Conservation (phyloP, 768 basidiomycete genomes). For the Leucocoprinus leucothites region DNA sequence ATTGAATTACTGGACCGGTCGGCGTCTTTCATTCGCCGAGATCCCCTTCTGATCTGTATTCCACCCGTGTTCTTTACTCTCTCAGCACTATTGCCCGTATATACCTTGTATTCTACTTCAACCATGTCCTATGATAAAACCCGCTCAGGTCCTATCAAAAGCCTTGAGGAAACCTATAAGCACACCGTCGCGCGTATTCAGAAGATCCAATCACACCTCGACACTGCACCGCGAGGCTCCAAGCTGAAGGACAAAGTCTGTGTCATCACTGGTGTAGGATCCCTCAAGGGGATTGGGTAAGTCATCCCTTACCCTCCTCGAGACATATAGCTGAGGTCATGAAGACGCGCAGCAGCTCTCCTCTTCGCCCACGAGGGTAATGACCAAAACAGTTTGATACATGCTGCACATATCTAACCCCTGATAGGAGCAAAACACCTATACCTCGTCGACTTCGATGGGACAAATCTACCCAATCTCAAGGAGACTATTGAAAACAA, state of each 20-base stretch:
- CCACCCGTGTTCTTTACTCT: no score
- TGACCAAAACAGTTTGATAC: slow-evolving; percentile 1
- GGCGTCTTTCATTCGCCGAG: slow-evolving; percentile 9
- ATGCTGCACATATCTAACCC: slow-evolving; percentile 9
- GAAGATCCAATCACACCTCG: slow-evolving; percentile 67
- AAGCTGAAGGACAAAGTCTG: slow-evolving; percentile 78
- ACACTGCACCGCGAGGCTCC: slow-evolving; percentile 44
- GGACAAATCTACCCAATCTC: slow-evolving; percentile 66
- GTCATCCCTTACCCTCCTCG: slow-evolving; percentile 14
- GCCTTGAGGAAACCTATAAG: slow-evolving; percentile 50
- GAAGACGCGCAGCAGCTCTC: slow-evolving; percentile 62
- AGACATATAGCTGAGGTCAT: background rate
- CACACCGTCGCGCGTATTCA: slow-evolving; percentile 64
- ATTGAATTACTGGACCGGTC: slow-evolving; percentile 1
- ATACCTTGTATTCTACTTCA: slow-evolving; percentile 2
- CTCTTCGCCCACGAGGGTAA: slow-evolving; percentile 80
- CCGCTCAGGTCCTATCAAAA: slow-evolving; percentile 21
- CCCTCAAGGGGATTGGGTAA: slow-evolving; percentile 86
- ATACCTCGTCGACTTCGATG: slow-evolving; percentile 71
- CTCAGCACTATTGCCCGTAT: no score
- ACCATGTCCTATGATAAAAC: slow-evolving; percentile 38
- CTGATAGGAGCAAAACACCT: slow-evolving; percentile 67
- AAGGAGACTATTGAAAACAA: slow-evolving; percentile 60
- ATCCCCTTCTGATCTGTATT: no score
- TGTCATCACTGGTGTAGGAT: slow-evolving; percentile 86